These are phyloP conservation scores for Penicillium flavigenum DNA, from an alignment of 495 filamentous ascomycete genomes.

Conservation along the genomic window DNA sequence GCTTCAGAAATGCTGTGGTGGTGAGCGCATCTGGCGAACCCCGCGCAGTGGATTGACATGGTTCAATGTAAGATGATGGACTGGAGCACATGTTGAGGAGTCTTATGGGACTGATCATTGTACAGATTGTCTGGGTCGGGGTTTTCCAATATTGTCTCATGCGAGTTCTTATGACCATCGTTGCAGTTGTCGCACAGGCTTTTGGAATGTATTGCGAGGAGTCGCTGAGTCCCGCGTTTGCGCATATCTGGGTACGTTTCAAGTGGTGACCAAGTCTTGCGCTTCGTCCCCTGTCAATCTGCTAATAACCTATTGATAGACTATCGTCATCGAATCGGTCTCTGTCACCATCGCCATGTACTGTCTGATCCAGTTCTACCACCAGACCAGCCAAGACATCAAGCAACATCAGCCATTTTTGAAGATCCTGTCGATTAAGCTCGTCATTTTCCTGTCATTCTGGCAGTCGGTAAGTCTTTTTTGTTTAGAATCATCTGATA, in stretches of 20 bases:
- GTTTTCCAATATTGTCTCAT: conserved; percentile 92
- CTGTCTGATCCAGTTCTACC: conserved; percentile 86
- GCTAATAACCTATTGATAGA: conserved; percentile 38
- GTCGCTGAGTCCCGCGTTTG: conserved; percentile 73
- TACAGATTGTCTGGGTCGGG: conserved; percentile 75
- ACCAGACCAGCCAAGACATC: conserved; percentile 68
- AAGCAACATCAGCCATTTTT: conserved; percentile 71
- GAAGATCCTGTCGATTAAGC: conserved; percentile 84
- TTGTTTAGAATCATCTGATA: neutral
- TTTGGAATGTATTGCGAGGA: conserved; percentile 72
- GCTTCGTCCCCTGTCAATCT: conserved; percentile 43
- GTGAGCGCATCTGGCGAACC: conserved; percentile 62
- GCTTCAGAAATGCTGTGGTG: conserved; percentile 67
- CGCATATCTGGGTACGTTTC: conserved; percentile 74
- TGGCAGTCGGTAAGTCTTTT: conserved; percentile 68
- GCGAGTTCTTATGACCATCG: conserved; percentile 78
- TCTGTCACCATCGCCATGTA: conserved; percentile 89
- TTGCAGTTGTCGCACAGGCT: conserved; percentile 71
- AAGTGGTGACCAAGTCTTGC: conserved; percentile 40
- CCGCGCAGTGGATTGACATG: conserved; percentile 85
- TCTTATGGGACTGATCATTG: conserved; percentile 9
- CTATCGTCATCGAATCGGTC: conserved; percentile 64
- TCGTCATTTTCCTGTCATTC: conserved; percentile 93
- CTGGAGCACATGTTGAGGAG: neutral
- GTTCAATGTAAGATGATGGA: conserved; percentile 65